These are phyloP conservation scores for Marasmius tenuissimus DNA, from an alignment of 1,284 basidiomycete species.

Conservation along the genomic window DNA sequence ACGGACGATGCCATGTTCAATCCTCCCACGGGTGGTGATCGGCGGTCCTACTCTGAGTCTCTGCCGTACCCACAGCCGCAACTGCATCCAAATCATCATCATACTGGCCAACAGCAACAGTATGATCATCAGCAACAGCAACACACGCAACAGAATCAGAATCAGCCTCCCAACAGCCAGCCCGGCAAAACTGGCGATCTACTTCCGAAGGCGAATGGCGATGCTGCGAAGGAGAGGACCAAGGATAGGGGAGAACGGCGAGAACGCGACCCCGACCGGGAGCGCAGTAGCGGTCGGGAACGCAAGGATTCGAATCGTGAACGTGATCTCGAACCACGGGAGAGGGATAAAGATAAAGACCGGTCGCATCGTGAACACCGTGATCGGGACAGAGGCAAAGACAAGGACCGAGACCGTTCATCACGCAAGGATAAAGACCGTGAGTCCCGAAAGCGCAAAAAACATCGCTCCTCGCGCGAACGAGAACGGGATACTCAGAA, in stretches of 20 bases:
- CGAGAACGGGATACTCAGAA: slow-evolving; percentile 1
- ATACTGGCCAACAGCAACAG: background rate
- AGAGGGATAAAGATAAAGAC: background rate
- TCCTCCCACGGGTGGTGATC: slow-evolving; percentile 45
- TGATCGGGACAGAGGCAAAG: background rate
- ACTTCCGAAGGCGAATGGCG: background rate
- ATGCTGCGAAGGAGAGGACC: background rate
- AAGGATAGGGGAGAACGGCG: slow-evolving; percentile 3
- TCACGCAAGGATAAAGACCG: background rate
- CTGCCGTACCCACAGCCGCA: background rate
- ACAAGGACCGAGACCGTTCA: background rate
- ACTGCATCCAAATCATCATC: background rate
- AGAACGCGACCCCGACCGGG: slow-evolving; percentile 2
- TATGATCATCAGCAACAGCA: background rate
- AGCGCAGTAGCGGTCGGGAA: background rate
- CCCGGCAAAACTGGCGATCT: background rate
- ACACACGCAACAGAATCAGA: background rate
- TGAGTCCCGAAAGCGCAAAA: slow-evolving; percentile 17
- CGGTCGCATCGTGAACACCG: slow-evolving; percentile 1
- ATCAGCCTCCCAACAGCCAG: background rate
- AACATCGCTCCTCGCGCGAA: slow-evolving; percentile 30
- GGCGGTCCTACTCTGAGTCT: background rate
- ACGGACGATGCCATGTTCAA: slow-evolving; percentile 76
- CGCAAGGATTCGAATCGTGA: background rate
- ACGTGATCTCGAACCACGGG: slow-evolving; percentile 5